A percentile compares a stretch with the other conserved stretches of the same genome.
phyloP scores from a whole-genome alignment of 257 asterid species.

The Perilla frutescens region DNA sequence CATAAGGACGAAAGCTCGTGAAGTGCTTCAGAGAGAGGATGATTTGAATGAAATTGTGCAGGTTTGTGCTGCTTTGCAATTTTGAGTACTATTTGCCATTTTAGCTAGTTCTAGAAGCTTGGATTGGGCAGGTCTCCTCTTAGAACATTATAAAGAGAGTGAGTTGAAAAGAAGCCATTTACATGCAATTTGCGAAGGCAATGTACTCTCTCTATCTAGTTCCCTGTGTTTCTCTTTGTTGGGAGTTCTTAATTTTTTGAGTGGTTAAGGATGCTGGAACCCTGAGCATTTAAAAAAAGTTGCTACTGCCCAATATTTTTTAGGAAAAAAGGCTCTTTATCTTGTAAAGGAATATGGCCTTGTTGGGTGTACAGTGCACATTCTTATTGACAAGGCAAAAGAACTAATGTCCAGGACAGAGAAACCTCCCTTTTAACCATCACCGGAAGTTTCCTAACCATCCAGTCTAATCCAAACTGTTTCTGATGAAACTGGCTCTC shows the following conservation, averaged over 20 bases:
- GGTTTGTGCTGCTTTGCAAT: slow-evolving; percentile 38
- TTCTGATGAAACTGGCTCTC: not conserved
- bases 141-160: not conserved
- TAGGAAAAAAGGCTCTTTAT: too few species aligned
- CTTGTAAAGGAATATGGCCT: too few species aligned
- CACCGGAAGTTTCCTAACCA: too few species aligned
- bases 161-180: not conserved
- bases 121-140: not conserved
- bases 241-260: not conserved
- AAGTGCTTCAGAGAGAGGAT: slow-evolving; percentile 97
- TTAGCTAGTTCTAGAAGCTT: not conserved
- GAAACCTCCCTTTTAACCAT: not conserved
- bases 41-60: slow-evolving; percentile 76
- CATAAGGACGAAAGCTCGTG: slow-evolving; percentile 98
- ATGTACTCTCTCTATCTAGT: not conserved
- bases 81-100: not conserved
- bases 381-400: not conserved
- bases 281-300: not conserved
- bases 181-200: not conserved
- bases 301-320: too few species aligned
- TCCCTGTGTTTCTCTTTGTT: not conserved
- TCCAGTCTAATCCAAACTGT: not conserved
- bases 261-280: not conserved
- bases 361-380: not conserved
- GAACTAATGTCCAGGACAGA: not conserved